phyloP scores from a whole-genome alignment of 805 yeast species.

The Cyberlindnera euphorbiiphila region DNA sequence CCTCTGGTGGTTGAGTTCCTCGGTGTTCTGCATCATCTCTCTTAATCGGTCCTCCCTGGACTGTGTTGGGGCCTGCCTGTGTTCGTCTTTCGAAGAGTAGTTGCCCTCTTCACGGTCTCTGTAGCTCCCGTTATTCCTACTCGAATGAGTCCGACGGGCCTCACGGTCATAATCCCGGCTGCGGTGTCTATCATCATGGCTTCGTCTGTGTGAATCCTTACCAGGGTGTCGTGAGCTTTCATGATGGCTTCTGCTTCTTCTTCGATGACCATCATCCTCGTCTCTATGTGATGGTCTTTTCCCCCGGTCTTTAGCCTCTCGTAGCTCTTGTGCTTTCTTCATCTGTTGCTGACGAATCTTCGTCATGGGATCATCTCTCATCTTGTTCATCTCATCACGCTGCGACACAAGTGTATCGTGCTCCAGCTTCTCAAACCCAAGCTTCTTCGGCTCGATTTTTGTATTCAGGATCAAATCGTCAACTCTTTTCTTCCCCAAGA shows the following conservation, averaged over 20 bases:
- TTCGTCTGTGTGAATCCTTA: constrained; percentile 10
- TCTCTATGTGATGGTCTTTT: neutral
- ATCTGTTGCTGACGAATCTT: constrained; percentile 21
- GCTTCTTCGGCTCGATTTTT: constrained; percentile 19
- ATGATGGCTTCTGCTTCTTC: neutral
- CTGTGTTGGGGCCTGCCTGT: constrained; percentile 1
- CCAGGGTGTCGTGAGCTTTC: constrained; percentile 9
- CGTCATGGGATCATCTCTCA: constrained; percentile 30
- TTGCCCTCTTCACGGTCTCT: constrained; percentile 10
- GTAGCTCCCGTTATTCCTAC: too few relatives aligned
- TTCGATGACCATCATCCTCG: neutral
- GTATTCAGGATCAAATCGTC: constrained; percentile 33
- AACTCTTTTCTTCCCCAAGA: constrained; percentile 49
- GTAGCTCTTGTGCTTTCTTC: constrained; percentile 20
- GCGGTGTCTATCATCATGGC: constrained; percentile 1
- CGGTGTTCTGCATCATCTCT: neutral
- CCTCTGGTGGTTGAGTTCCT: too few relatives aligned
- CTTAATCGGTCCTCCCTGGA: neutral
- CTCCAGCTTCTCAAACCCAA: constrained; percentile 24
- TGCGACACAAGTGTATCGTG: constrained; percentile 23
- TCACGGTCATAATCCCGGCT: constrained; percentile 2
- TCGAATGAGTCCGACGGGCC: constrained; percentile 1
- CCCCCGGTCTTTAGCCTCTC: constrained; percentile 16
- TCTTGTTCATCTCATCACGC: constrained; percentile 44
- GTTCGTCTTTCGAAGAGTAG: too few relatives aligned